phyloP scores from a whole-genome alignment of 1,284 basidiomycete species.

The Rhodofomes roseus region DNA sequence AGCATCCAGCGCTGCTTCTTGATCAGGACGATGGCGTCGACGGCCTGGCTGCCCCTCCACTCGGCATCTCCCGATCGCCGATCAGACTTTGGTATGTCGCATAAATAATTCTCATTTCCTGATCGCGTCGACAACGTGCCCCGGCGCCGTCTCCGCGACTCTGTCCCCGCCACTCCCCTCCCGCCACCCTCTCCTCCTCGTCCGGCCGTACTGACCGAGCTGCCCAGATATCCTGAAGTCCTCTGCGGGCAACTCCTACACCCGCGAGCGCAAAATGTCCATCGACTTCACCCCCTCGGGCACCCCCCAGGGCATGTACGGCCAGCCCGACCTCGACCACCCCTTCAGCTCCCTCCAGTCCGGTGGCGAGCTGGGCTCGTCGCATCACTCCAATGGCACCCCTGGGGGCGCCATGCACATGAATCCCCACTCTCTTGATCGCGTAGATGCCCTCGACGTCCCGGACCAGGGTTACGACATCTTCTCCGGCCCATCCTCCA shows the following conservation, averaged over 20 bases:
- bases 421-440: slow-evolving; percentile 29
- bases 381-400: slow-evolving; percentile 16
- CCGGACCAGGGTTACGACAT: slow-evolving; percentile 52
- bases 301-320: slow-evolving; percentile 45
- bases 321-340: slow-evolving; percentile 37
- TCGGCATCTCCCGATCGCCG: slow-evolving; percentile 42
- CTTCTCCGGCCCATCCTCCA: slow-evolving; percentile 43
- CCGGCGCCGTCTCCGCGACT: slow-evolving; percentile 11
- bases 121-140: slow-evolving; percentile 27
- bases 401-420: slow-evolving; percentile 22
- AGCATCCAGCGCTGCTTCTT: not conserved
- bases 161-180: not conserved
- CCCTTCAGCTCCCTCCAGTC: slow-evolving; percentile 23
- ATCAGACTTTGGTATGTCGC: slow-evolving; percentile 44
- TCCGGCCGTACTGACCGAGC: not conserved
- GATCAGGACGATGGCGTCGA: slow-evolving; percentile 28
- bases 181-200: slow-evolving; percentile 9
- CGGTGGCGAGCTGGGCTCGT: slow-evolving; percentile 21
- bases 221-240: slow-evolving; percentile 43
- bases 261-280: slow-evolving; percentile 41
- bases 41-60: slow-evolving; percentile 30
- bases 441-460: slow-evolving; percentile 28
- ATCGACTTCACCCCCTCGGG: slow-evolving; percentile 50
- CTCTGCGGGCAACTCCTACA: slow-evolving; percentile 31
- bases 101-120: slow-evolving; percentile 5